Evolutionary conservation across 805 yeast genomes (phyloP).

Genomic region (Metschnikowia picachoensis): DNA sequence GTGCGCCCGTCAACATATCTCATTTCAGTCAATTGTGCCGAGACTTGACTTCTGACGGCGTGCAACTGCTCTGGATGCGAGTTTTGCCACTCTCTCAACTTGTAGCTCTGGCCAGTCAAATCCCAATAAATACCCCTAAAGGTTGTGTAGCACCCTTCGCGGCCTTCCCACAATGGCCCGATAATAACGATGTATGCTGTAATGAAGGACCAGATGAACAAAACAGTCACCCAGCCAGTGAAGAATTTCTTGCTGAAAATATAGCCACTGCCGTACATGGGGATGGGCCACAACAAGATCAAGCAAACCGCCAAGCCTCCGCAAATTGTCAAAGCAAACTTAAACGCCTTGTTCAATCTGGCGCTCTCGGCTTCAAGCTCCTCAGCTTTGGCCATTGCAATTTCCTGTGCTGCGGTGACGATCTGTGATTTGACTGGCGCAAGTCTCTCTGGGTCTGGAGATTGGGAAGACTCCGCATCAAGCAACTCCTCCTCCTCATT

Average conservation of each 20-base stretch:
- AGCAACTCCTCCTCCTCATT: slow-evolving; percentile 67
- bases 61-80: slow-evolving; percentile 71
- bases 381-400: slow-evolving; percentile 23
- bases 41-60: slow-evolving; percentile 62
- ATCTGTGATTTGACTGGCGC: no score
- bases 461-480: slow-evolving; percentile 28
- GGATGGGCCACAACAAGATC: slow-evolving; percentile 86
- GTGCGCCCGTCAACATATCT: slow-evolving; percentile 13
- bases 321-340: slow-evolving; percentile 58
- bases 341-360: slow-evolving; percentile 52
- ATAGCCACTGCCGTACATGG: slow-evolving; percentile 81
- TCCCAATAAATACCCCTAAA: slow-evolving; percentile 87
- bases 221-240: slow-evolving; percentile 84
- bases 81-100: slow-evolving; percentile 71
- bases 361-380: slow-evolving; percentile 45
- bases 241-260: slow-evolving; percentile 72
- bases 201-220: slow-evolving; percentile 75
- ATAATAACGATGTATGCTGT: slow-evolving; percentile 60
- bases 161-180: slow-evolving; percentile 72
- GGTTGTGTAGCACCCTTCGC: slow-evolving; percentile 59
- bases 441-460: slow-evolving; percentile 25
- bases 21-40: slow-evolving; percentile 19
- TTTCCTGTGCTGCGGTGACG: slow-evolving; percentile 34
- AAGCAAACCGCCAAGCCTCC: slow-evolving; percentile 56
- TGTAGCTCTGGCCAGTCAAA: slow-evolving; percentile 65